Conservation (phyloP, 225 moss, liverwort and hornwort species). For the Polytrichum formosum region DNA sequence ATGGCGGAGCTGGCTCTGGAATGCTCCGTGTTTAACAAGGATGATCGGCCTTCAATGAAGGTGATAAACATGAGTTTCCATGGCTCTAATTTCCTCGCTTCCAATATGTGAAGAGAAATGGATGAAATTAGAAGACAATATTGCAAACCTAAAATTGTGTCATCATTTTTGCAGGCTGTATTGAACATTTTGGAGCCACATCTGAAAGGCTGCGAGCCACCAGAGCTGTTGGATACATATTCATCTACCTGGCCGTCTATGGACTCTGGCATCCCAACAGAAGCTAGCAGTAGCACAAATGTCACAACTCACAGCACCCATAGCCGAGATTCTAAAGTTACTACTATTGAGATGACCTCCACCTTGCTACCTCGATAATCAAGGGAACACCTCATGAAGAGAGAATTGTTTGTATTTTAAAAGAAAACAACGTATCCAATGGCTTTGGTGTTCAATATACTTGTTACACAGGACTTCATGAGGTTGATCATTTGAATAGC, state of each 20-base stretch:
- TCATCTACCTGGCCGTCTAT: constrained; percentile 18
- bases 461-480: no score
- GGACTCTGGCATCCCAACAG: not conserved
- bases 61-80: constrained; percentile 1
- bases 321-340: constrained; percentile 13
- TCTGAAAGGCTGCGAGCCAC: constrained; percentile 10
- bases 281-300: constrained; percentile 11
- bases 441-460: no score
- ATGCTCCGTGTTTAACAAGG: constrained; percentile 26
- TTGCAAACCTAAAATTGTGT: no score
- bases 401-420: no score
- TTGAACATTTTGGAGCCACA: constrained; percentile 26
- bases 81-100: no score
- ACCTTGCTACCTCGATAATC: constrained; percentile 20
- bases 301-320: not conserved
- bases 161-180: constrained; percentile 11
- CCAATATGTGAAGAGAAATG: no score
- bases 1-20: constrained; percentile 31
- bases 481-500: no score
- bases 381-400: no score
- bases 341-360: constrained; percentile 11
- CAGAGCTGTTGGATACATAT: not conserved
- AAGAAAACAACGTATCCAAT: no score
- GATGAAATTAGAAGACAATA: no score
- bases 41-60: constrained; percentile 39